phyloP scores from a whole-genome alignment of 2,329 filamentous ascomycete genomes.

The Delphinella strobiligena region DNA sequence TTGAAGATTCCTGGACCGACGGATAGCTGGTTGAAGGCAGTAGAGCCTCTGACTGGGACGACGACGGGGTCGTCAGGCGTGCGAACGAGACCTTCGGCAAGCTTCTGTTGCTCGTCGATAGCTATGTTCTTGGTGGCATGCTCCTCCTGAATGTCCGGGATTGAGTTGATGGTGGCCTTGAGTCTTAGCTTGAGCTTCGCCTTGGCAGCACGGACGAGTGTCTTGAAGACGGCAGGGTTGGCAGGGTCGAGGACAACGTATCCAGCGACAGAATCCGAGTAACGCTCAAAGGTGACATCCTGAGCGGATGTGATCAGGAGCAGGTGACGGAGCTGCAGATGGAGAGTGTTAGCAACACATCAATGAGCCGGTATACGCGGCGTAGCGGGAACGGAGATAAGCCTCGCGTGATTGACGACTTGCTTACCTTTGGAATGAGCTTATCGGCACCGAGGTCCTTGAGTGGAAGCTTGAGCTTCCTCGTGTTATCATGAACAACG shows the following conservation, averaged over 20 bases:
- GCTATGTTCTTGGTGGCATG: slow-evolving; percentile 9
- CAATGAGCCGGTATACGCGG: slow-evolving; percentile 4
- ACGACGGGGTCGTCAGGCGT: slow-evolving; percentile 13
- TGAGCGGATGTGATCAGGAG: slow-evolving; percentile 53
- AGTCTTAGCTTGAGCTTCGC: slow-evolving; percentile 96
- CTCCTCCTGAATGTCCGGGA: slow-evolving; percentile 3
- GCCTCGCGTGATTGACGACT: not conserved
- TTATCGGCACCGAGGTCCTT: slow-evolving; percentile 64
- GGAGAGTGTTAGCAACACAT: not conserved
- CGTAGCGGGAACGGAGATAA: no score
- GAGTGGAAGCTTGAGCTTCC: slow-evolving; percentile 81
- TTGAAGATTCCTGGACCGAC: slow-evolving; percentile 25
- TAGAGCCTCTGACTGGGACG: slow-evolving; percentile 14
- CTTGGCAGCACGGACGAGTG: slow-evolving; percentile 91
- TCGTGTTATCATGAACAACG: slow-evolving; percentile 59
- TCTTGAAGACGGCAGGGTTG: slow-evolving; percentile 83
- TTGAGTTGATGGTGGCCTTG: slow-evolving; percentile 28
- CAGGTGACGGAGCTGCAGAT: slow-evolving; percentile 52
- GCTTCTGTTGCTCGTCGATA: slow-evolving; percentile 6
- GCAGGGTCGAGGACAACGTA: slow-evolving; percentile 69
- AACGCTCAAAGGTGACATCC: slow-evolving; percentile 69
- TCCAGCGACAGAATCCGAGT: slow-evolving; percentile 78
- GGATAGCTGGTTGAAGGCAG: slow-evolving; percentile 13
- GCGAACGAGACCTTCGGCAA: not conserved
- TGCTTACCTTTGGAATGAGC: slow-evolving; percentile 73